Evolutionary conservation across 768 basidiomycete genomes (phyloP).

Genomic region (Tremella mesenterica): DNA sequence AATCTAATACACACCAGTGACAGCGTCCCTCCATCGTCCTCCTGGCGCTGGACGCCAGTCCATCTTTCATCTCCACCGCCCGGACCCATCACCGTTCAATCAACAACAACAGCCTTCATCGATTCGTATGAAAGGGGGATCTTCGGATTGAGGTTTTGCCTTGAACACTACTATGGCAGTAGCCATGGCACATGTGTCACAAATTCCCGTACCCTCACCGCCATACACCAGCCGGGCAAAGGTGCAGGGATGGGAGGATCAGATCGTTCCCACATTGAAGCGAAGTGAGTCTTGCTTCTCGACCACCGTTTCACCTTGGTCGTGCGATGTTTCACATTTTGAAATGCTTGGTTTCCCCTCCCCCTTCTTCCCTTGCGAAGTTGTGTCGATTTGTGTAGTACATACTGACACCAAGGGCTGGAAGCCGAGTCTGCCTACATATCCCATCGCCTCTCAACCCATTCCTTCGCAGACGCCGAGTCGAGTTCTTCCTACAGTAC

Average conservation of each 20-base stretch:
- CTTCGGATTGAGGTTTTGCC: too few species aligned
- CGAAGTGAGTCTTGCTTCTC: constrained; percentile 16
- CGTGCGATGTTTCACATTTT: too few species aligned
- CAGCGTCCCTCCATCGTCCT: too few species aligned
- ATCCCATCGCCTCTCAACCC: constrained; percentile 19
- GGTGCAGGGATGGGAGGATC: constrained; percentile 18
- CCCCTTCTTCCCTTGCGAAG: too few species aligned
- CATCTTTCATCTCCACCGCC: too few species aligned
- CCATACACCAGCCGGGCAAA: background rate
- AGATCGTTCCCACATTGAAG: constrained; percentile 27
- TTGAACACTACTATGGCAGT: background rate
- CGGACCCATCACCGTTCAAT: too few species aligned
- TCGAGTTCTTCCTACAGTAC: too few species aligned
- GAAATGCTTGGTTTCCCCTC: background rate
- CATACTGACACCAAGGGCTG: constrained; percentile 11
- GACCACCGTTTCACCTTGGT: background rate
- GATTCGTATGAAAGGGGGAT: too few species aligned
- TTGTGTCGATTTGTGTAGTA: too few species aligned
- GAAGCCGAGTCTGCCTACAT: constrained; percentile 24
- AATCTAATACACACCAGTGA: too few species aligned
- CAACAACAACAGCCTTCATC: too few species aligned
- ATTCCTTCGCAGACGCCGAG: background rate
- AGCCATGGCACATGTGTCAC: background rate
- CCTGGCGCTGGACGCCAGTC: too few species aligned
- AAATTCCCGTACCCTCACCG: background rate